Evolutionary conservation across 1,284 basidiomycete species (phyloP), one percentile per base, ranked within the genome.

Genomic region (Ustilago shanxiensis): DNA sequence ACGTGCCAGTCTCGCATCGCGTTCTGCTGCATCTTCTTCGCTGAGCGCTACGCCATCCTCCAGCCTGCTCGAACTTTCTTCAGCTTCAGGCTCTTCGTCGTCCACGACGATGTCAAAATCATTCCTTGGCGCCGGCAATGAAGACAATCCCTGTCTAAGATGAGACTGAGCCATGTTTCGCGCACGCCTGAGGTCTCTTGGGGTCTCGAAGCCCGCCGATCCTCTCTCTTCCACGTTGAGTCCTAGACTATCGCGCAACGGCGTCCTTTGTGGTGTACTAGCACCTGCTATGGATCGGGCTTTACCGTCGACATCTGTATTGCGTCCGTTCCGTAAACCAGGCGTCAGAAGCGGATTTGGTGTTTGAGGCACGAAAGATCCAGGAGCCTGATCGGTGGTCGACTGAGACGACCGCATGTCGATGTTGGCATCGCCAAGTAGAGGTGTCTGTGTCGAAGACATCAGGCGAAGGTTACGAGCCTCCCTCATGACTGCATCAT

Each of bases 341-440:
- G 33, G 88, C 0, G 95, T 98, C 11, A 93, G 92, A 10, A 99
- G 90, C 3, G 95, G 96, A 87, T 99, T 99, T 6, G 96, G 95
- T 0, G 96, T 98, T 72, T 95, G 94, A 0, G 93, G 90, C 18
- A 93, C 54, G 18, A 50, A 59, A 4, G 55, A 58, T 3, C 55
- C 58, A 2, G 58, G 45, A n/a, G 58, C 55, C 29, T 57, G 55
- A 6, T 50, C 39, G 18, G n/a, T 26, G 13, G 57, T 29, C 7
- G 58, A 41, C 20, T 52, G 50, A 14, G 57, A 56, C 6, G 60
- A 41, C 13, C 33, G 51, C 31, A 75, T 24, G 22, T 75, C 67
- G n/a, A 94, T 96, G 86, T 99, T 99, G 87, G 97, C 95, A 63
- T 98, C 95, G 13, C 97, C 97, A 8, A 99, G 90, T 3, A 99